Conservation (phyloP, 139 green algal genomes). For the Trebouxia sp. region DNA sequence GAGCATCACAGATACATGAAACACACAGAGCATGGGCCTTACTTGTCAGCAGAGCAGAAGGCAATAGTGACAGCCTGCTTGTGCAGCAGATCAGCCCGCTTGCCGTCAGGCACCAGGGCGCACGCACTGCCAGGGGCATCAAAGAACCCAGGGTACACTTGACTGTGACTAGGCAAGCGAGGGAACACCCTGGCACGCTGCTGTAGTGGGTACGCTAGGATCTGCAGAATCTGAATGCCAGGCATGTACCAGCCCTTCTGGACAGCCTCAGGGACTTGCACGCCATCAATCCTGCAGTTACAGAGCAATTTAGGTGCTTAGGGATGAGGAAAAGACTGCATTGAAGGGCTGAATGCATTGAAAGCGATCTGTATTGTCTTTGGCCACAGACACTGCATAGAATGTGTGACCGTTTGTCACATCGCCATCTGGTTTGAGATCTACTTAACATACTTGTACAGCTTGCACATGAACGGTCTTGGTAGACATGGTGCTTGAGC, state of each 20-base stretch:
- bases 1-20: not conserved
- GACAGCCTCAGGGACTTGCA: not conserved
- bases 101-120: conserved; percentile 16
- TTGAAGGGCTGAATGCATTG: too few species aligned
- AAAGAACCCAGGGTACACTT: conserved; percentile 26
- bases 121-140: conserved; percentile 23
- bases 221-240: conserved; percentile 23
- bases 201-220: conserved; percentile 7
- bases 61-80: conserved; percentile 22
- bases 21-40: not conserved
- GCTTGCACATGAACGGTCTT: too few species aligned
- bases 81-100: not conserved
- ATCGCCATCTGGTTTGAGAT: too few species aligned
- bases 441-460: too few species aligned
- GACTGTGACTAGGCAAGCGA: not conserved
- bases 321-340: too few species aligned
- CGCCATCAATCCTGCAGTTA: conserved; percentile 22
- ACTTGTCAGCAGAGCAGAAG: conserved; percentile 30
- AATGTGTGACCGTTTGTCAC: too few species aligned
- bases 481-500: too few species aligned
- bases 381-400: too few species aligned
- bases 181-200: conserved; percentile 7
- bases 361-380: too few species aligned
- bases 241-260: conserved; percentile 24
- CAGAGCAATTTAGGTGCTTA: not conserved